These are phyloP conservation scores for Stenogyne calaminthoides DNA, from an alignment of 305 asterid species.

Conservation along the genomic window DNA sequence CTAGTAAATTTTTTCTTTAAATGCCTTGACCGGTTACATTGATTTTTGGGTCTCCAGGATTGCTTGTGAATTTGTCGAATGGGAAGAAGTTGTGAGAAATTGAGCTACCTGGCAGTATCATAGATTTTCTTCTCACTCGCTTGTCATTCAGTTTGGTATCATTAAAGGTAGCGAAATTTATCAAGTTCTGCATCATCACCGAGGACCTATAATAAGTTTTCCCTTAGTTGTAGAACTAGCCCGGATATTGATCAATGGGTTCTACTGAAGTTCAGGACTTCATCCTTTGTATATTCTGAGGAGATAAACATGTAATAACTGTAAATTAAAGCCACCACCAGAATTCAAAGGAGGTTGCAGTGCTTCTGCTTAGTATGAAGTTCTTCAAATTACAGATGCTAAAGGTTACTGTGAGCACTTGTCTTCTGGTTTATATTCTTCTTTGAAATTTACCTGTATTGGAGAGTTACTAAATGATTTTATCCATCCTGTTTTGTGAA, in stretches of 20 bases:
- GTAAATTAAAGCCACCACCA: constrained; percentile 26
- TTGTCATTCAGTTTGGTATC: constrained; percentile 6
- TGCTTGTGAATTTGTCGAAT: not conserved
- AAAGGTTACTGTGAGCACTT: not conserved
- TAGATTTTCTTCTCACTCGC: not conserved
- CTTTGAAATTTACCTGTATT: not conserved
- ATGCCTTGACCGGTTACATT: not conserved
- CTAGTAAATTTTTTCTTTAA: not conserved
- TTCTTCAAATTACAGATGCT: constrained; percentile 22
- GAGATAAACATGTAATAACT: not conserved
- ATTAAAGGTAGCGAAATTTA: constrained; percentile 10
- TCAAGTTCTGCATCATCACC: constrained; percentile 1
- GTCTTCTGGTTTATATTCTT: not conserved
- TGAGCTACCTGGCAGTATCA: constrained; percentile 18
- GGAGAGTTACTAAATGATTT: not conserved
- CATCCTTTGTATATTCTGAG: not conserved
- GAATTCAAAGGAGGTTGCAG: constrained; percentile 19
- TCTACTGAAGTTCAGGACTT: constrained; percentile 17
- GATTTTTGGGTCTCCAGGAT: not conserved
- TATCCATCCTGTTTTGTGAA: not conserved
- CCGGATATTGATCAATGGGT: constrained; percentile 7
- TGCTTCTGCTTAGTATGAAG: constrained; percentile 25
- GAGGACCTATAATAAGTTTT: constrained; percentile 16
- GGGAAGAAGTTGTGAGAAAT: not conserved
- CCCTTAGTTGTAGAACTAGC: not conserved